Base-by-base conservation (phyloP, 768 basidiomycete species). In the Naematelia aurantialba region DNA sequence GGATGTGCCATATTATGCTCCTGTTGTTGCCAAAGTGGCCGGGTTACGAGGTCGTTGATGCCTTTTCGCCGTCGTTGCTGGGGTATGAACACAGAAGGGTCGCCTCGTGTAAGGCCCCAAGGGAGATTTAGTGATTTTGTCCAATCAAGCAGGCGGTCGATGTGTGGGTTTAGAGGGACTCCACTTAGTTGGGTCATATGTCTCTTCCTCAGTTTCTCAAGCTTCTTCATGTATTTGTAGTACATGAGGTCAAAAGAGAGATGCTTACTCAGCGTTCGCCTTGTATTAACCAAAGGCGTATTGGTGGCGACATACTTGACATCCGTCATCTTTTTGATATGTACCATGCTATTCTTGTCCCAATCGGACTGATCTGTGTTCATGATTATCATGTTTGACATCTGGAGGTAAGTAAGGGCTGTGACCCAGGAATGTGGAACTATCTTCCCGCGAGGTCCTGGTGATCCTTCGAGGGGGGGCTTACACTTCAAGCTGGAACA, bases 301-400 rank as follows among this genome's bases (percentile, higher is more conserved):
- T 44, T 44, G 12, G 12, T 12, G 42, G 19, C 42, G 12, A 44
- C 42, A 19, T 12, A 19, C 12, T 44, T 19, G 42, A 19, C 12
- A 12, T 44, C 42, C 19, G 12, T 44, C 42, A 12, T 44, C 42
- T 12, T 44, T 19, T 19, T 44, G 19, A 19, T 44, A 19, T 44
- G n/a, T n/a, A n/a, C n/a, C n/a, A n/a, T 44, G 12, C 42, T 12
- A 44, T 44, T 44, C 42, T 44, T 19, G 58, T 24, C 31, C 31
- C 24, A 22, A 22, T 25, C 25, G 4, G 51, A 25, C 19, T 57
- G 26, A 21, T 58, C 50, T 4, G 60, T 62, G 13, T 57, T 17
- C 5, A 62, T 14, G 13, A 62, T 1, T 17, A 17, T 24, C 50
- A 62, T 51, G n/a, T 1, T 39, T 30, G 8, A 4, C 24, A 4